These are phyloP conservation scores for Auricularia auricula-judae DNA, from an alignment of 768 basidiomycete genomes.

Conservation along the genomic window DNA sequence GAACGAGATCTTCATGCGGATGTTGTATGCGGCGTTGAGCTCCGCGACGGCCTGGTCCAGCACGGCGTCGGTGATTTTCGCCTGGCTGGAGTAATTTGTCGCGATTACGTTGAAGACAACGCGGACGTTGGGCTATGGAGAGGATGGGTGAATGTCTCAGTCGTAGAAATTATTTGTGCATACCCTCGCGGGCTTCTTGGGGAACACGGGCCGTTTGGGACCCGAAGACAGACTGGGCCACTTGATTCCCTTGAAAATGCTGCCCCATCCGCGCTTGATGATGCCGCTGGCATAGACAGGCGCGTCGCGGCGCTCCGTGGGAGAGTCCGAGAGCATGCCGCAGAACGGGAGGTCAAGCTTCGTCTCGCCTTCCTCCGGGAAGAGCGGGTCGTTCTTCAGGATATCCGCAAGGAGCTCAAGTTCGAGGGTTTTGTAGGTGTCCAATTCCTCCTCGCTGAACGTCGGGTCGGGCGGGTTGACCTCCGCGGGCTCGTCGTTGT, in stretches of 20 bases:
- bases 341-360: not conserved
- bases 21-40: not conserved
- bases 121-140: not conserved
- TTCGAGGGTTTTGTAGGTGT: not conserved
- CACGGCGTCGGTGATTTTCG: not conserved
- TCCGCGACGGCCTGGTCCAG: not conserved
- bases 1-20: not conserved
- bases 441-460: not conserved
- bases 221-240: not conserved
- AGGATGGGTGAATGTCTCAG: not conserved
- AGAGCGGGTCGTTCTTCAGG: not conserved
- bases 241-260: not conserved
- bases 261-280: not conserved
- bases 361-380: not conserved
- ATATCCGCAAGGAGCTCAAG: not conserved
- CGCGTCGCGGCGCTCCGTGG: not conserved
- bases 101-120: not conserved
- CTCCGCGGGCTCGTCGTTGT: not conserved
- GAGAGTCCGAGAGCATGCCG: not conserved
- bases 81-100: not conserved
- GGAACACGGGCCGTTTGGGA: not conserved
- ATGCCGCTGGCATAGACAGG: not conserved
- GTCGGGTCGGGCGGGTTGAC: not conserved
- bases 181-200: not conserved
- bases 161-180: not conserved